Percentiles rank a stretch among this genome's conserved stretches.
Conservation (phyloP, 2,329 filamentous ascomycete species). For the Arthroderma sp. region DNA sequence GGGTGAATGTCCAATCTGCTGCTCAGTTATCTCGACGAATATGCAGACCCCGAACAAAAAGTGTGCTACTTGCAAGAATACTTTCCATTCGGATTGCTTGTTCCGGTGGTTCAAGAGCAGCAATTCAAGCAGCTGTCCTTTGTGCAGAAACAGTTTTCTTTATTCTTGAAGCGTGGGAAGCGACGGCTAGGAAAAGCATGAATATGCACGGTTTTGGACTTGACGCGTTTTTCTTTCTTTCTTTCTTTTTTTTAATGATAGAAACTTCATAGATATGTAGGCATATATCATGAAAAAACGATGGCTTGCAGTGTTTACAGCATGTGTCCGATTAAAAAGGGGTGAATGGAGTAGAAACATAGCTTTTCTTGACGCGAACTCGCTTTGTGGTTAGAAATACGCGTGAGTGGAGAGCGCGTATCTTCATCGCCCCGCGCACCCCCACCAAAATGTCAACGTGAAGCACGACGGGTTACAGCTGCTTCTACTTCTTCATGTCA, state of each 20-base stretch:
- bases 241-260: background rate
- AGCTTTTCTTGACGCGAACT: too few relatives aligned
- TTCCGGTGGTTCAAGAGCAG: slow-evolving; percentile 97
- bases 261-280: background rate
- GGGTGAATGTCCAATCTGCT: slow-evolving; percentile 92
- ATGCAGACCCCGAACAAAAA: slow-evolving; percentile 83
- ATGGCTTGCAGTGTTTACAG: too few relatives aligned
- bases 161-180: slow-evolving; percentile 32
- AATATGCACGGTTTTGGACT: too few relatives aligned
- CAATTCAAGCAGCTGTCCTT: slow-evolving; percentile 78
- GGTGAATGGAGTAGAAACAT: too few relatives aligned
- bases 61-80: slow-evolving; percentile 84
- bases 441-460: too few relatives aligned
- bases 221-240: too few relatives aligned
- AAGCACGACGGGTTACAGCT: too few relatives aligned
- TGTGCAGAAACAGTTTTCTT: slow-evolving; percentile 80
- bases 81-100: slow-evolving; percentile 79
- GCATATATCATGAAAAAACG: too few relatives aligned
- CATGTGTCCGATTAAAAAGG: too few relatives aligned
- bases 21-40: slow-evolving; percentile 80
- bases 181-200: background rate
- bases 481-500: slow-evolving; percentile 41
- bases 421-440: too few relatives aligned
- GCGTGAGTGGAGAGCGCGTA: too few relatives aligned
- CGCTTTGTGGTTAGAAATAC: too few relatives aligned